Base-by-base conservation (phyloP, 2,329 filamentous ascomycete genomes). In the Aspergillus sp. region DNA sequence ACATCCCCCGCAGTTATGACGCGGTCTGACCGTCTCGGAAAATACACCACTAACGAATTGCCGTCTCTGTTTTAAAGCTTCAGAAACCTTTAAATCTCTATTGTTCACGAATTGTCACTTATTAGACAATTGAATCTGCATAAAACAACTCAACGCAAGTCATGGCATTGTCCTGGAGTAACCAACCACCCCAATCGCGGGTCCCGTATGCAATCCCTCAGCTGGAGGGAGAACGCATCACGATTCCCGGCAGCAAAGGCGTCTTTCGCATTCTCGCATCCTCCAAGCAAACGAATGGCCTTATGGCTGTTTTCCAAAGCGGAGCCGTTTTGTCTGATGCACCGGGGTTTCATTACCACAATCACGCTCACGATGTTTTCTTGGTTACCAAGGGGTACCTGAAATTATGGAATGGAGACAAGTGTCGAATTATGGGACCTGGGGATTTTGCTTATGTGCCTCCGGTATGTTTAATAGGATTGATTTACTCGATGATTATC, bases 391-490 rank as follows among this genome's bases (percentile, higher is more conserved):
- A 80, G 54, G 78, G 78, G 0, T 72, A 59, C 43, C 52, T 80
- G 48, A 80, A 79, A 50, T 60, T 81, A 5, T 81, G 75, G 74
- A 77, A 74, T n/a, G 73, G 74, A n/a, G 75, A 79, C 37, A 68
- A 76, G 50, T 78, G 75, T 44, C 64, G 76, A 13, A 71, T 75
- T 40, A 65, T 81, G 65, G 69, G 68, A 0, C 71, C 76, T 0
- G 78, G 78, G 0, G 78, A 82, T 49, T 81, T 80, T 59, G 77
- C 77, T 4, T 78, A 75, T 49, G 70, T 80, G 4, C 78, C 78
- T 39, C 78, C 77, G 7, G 76, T 79, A 61, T 52, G 63, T 56
- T 7, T 5, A 8, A 27, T 12, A 19, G 2, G 19, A 19, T 37
- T 6, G 9, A n/a, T 27, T 34, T 42, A 11, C 26, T 9, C 13